Evolutionary conservation across 2,329 filamentous ascomycete genomes (phyloP), one percentile per base, ranked within the genome.

Genomic region (Paracamarosporium sp.): DNA sequence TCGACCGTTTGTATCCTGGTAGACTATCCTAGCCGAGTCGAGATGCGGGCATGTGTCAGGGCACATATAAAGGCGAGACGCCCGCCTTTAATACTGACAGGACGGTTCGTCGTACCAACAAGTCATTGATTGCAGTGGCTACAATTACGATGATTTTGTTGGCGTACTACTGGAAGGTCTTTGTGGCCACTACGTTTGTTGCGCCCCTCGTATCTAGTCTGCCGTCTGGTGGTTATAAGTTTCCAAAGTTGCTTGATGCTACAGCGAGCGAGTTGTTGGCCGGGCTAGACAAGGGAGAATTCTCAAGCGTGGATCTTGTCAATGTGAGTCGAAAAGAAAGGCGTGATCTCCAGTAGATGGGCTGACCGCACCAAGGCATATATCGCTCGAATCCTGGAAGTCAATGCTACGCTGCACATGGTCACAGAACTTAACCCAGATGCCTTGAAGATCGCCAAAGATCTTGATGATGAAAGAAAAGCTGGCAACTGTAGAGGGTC

Each of bases 361-460:
- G 50, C 40, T 31, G 28, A 47, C 15, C 4, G 28, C 22, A 27
- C 9, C 3, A 20, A 83, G 76, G 81, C 83, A 4, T 87, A 87
- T 65, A 75, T 79, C 13, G 75, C 72, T 28, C 79, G 83, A 17
- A 85, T 85, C 46, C 59, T 75, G 5, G 79, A 86, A 65, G 81
- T 86, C 64, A 86, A 87, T 65, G 68, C 70, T 17, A 82, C 79
- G 0, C 67, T 86, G 13, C 81, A 82, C 61, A 78, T 79, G 59
- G 83, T 86, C 11, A 80, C 81, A 0, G 83, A 86, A 64, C 66
- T 86, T 59, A 86, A 86, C 55, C 84, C 83, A 4, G 83, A 86
- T 72, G 83, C 83, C 4, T 63, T 80, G 52, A 59, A 69, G 0
- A 85, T 86, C 41, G 84, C 84, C 3, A 70, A 70, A 31, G 63